A percentile compares a stretch with the other conserved stretches of the same genome.
Conservation (phyloP, 768 basidiomycete species). For the Polyporus arcularius region DNA sequence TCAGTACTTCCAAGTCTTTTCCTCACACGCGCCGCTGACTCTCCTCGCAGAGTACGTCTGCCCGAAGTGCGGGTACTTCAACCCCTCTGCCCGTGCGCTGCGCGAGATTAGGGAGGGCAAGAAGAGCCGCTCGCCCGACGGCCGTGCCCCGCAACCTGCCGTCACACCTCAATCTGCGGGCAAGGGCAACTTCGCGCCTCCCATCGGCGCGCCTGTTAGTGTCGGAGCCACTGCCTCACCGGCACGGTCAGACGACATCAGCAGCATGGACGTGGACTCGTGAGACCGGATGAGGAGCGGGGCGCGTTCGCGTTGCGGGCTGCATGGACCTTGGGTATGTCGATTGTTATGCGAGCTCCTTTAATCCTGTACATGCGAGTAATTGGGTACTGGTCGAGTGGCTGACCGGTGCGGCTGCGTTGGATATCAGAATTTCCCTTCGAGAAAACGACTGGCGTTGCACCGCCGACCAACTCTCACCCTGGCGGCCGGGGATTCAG, state of each 20-base stretch:
- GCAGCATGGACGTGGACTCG: conserved; percentile 25
- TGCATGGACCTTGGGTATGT: not conserved
- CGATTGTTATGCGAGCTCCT: not conserved
- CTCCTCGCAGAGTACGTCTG: conserved; percentile 72
- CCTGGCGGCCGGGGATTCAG: too few relatives aligned
- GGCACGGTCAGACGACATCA: conserved; percentile 4
- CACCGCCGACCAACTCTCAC: too few relatives aligned
- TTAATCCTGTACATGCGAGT: too few relatives aligned
- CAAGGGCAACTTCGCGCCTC: conserved; percentile 9
- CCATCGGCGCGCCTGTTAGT: not conserved
- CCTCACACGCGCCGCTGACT: not conserved
- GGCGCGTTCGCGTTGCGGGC: not conserved
- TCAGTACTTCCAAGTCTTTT: conserved; percentile 43
- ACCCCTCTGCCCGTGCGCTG: conserved; percentile 44
- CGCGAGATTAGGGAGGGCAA: conserved; percentile 19
- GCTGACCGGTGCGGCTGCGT: too few relatives aligned
- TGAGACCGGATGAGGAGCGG: not conserved
- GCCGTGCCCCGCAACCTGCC: conserved; percentile 3
- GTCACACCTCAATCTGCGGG: not conserved
- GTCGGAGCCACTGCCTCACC: not conserved
- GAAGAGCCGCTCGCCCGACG: conserved; percentile 16
- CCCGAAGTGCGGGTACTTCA: conserved; percentile 85
- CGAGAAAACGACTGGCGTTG: not conserved
- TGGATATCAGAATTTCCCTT: not conserved
- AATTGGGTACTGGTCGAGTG: too few relatives aligned